These are phyloP conservation scores for Globisporangium carolinianum DNA, from an alignment of 352 stramenopile species.

Conservation along the genomic window DNA sequence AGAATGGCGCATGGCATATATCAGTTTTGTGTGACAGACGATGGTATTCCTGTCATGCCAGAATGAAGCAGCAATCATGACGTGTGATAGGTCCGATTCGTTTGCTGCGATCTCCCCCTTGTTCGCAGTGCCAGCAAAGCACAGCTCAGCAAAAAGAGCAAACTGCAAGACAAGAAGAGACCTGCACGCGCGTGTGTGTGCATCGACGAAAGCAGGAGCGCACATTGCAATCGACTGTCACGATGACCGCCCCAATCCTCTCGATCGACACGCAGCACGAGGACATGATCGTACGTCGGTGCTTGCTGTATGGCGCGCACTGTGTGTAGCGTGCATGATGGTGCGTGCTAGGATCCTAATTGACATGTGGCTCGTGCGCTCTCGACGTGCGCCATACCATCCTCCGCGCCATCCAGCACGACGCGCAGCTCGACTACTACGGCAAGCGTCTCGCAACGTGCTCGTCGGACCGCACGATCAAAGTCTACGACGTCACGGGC, in stretches of 20 bases:
- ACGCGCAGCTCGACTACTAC: slow-evolving; percentile 99
- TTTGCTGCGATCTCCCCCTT: neutral
- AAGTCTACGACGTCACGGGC: slow-evolving; percentile 94
- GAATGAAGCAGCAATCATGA: no score
- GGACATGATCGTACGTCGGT: slow-evolving; percentile 90
- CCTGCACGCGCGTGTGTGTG: no score
- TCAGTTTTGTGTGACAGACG: no score
- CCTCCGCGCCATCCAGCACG: slow-evolving; percentile 61
- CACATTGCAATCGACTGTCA: slow-evolving; percentile 5
- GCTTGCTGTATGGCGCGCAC: no score
- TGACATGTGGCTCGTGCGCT: neutral
- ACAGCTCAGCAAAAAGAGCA: neutral
- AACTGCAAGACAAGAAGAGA: no score
- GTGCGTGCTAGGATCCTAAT: neutral
- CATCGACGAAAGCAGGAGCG: no score
- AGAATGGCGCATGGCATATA: no score
- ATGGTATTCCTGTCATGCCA: no score
- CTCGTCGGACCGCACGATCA: slow-evolving; percentile 96
- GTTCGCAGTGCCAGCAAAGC: slow-evolving; percentile 19
- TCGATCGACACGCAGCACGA: slow-evolving; percentile 97
- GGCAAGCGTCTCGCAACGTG: slow-evolving; percentile 97
- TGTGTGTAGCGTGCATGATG: neutral
- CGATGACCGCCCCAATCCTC: slow-evolving; percentile 79
- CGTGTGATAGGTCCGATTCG: no score
- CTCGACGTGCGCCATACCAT: neutral